Base-by-base conservation (phyloP, 225 moss, liverwort and hornwort genomes). In the Rhytidiadelphus loreus region DNA sequence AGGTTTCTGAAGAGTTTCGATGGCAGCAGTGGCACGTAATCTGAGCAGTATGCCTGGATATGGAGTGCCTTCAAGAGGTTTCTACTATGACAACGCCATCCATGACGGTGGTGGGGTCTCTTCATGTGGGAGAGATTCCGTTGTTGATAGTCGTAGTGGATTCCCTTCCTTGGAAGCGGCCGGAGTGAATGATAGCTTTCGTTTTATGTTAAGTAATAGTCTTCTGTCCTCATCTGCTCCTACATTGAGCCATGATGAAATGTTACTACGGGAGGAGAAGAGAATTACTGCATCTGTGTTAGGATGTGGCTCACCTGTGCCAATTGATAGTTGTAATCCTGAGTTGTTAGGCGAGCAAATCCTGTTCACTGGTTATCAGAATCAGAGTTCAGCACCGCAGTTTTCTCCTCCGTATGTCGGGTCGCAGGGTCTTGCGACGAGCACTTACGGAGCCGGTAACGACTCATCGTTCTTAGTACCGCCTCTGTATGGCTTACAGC, bases 81-180 rank as follows among this genome's bases (percentile, higher is more conserved):
- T 83, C 35, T 91, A 70, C 39, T 86, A 43, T 4, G 92, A 83
- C 10, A 92, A 92, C 62, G 91, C 88, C 4, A 76, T 91, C 6
- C 92, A 89, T 9, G 92, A 92, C 30, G 91, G 92, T 14, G 92
- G 92, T 37, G 92, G 92, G 70, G 13, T 89, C 29, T 83, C 88
- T 7, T 68, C 89, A 1, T 65, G 83, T 14, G 39, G 83, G 1
- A 83, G 89, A 33, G 86, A 62, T 15, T 37, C n/a, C 19, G 13
- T 64, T 23, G 30, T 64, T 0, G 88, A 86, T 62, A 81, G 30
- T 55, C 84, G 44, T 25, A 59, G 52, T 78, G 88, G 60, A 16
- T 71, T 41, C 28, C 1, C 55, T 4, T 44, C 73, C 5, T 16
- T 48, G 11, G 85, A 89, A 4, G 58, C 29, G 20, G 25, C 25